Evolutionary conservation across 1,284 basidiomycete genomes (phyloP).

Genomic region (Fistulinella cinereoalba): DNA sequence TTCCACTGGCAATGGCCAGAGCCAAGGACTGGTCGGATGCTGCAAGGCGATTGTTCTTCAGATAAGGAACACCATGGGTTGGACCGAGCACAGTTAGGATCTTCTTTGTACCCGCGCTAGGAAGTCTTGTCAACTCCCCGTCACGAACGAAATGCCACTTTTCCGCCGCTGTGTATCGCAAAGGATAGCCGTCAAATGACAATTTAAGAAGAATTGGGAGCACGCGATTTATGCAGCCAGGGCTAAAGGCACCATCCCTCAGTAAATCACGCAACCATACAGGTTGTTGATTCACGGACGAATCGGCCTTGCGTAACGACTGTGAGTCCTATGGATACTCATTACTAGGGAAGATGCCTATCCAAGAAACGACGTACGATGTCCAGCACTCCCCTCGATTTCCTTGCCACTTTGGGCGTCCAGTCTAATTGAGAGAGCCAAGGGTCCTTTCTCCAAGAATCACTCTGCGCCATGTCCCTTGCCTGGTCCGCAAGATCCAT

Average conservation of each 20-base stretch:
- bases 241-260: slow-evolving; percentile 43
- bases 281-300: slow-evolving; percentile 40
- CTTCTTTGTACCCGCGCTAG: slow-evolving; percentile 41
- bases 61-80: slow-evolving; percentile 41
- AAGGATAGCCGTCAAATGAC: slow-evolving; percentile 69
- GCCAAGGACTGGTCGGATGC: slow-evolving; percentile 42
- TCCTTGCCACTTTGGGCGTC: slow-evolving; percentile 84
- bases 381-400: slow-evolving; percentile 55
- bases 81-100: slow-evolving; percentile 41
- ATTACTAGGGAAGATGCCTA: not conserved
- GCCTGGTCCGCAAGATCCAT: slow-evolving; percentile 68
- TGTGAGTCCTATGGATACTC: slow-evolving; percentile 10
- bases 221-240: slow-evolving; percentile 61
- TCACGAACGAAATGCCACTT: slow-evolving; percentile 64
- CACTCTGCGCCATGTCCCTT: slow-evolving; percentile 45
- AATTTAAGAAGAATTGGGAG: slow-evolving; percentile 78
- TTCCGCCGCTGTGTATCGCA: slow-evolving; percentile 60
- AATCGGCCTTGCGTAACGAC: not conserved
- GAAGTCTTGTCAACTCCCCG: slow-evolving; percentile 35
- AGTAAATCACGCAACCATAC: slow-evolving; percentile 75
- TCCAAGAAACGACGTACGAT: slow-evolving; percentile 20
- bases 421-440: slow-evolving; percentile 96
- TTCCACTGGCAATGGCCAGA: slow-evolving; percentile 40
- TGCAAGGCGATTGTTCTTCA: slow-evolving; percentile 40
- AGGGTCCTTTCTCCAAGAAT: slow-evolving; percentile 69